Evolutionary conservation across 805 yeast species (phyloP).

Genomic region (Cyberlindnera samutprakarnensis): DNA sequence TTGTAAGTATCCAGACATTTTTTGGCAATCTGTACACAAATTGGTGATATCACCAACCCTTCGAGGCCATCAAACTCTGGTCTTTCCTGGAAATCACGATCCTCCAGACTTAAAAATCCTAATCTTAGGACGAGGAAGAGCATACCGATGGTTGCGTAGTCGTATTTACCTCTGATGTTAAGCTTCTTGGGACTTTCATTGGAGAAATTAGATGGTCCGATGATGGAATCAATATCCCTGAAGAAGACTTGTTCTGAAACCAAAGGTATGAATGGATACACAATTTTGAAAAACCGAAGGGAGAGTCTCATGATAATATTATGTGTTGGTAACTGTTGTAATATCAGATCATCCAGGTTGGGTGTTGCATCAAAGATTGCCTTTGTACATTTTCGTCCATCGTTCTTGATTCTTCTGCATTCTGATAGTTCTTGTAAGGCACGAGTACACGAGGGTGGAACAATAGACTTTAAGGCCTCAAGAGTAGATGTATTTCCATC

Average conservation of each 20-base stretch:
- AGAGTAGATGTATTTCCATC: background rate
- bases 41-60: constrained; percentile 7
- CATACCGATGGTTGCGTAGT: constrained; percentile 17
- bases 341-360: constrained; percentile 8
- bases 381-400: constrained; percentile 4
- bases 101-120: constrained; percentile 13
- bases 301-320: constrained; percentile 10
- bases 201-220: constrained; percentile 4
- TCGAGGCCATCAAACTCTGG: constrained; percentile 7
- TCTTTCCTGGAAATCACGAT: constrained; percentile 9
- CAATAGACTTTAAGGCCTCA: background rate
- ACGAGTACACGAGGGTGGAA: background rate
- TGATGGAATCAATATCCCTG: constrained; percentile 11
- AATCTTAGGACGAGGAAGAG: constrained; percentile 17
- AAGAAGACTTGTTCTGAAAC: constrained; percentile 17
- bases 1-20: constrained; percentile 46
- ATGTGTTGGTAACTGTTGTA: constrained; percentile 13
- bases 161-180: constrained; percentile 13
- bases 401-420: constrained; percentile 11
- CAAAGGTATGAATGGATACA: constrained; percentile 21
- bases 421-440: constrained; percentile 5
- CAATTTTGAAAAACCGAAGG: constrained; percentile 18
- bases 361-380: background rate
- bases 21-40: constrained; percentile 7
- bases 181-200: constrained; percentile 4